Conservation (phyloP, 129 eudicot genomes). For the Helianthus annuus region HanXRQr2.0-SUNRISE NC_035446.2:79736031-79736530, state of each 20-base stretch:
- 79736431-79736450: constrained; percentile 50
- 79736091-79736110: too few species aligned
- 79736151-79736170: too few species aligned
- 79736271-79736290: background rate
- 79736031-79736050: too few species aligned
- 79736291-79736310: background rate
- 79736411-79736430: constrained; percentile 40
- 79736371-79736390: constrained; percentile 48
- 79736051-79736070: too few species aligned
- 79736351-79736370: constrained; percentile 13
- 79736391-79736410: constrained; percentile 49
- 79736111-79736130: too few species aligned
- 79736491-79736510: constrained; percentile 67
- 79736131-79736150: too few species aligned
- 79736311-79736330: background rate
- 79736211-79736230: background rate
- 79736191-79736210: background rate
- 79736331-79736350: background rate
- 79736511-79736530: constrained; percentile 89
- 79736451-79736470: constrained; percentile 47
- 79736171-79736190: background rate
- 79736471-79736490: constrained; percentile 38
- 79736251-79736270: background rate
- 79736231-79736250: background rate
- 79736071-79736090: too few species aligned